Base-by-base conservation (phyloP, 306 rosid genomes). In the Senna siamea region DNA sequence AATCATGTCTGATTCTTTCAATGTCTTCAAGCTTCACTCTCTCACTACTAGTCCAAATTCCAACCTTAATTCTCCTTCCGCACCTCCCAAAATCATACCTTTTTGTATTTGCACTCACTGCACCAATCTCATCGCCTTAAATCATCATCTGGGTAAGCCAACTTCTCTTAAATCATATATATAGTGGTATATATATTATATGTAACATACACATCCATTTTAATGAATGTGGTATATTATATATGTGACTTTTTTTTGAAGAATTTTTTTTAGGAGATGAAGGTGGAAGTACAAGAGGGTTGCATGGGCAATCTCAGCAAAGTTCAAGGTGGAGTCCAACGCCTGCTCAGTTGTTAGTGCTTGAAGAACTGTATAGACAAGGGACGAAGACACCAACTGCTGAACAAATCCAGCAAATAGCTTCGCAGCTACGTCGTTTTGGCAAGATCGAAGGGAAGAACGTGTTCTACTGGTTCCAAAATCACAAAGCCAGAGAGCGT, bases 381-480 rank as follows among this genome's bases (percentile, higher is more conserved):
- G 96, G 96, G 0, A 83, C 82, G 5, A 79, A 86, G 70, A 88
- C 93, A 14, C 96, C 93, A 1, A 82, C 92, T 7, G 87, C 93
- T 0, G 88, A 83, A 59, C 93, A 88, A 76, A 90, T 90, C 73
- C 89, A 85, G 18, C 88, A 83, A 47, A 80, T 90, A 46, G 84
- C 96, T 23, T 44, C 76, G 4, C 86, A 82, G 68, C 84, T 90
- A 37, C 82, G 91, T 9, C 81, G 76, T 69, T 90, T 84, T 60
- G 96, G 96, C 28, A 88, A 79, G 82, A 81, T 90, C 47, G 93
- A 90, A 87, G 91, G 93, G 2, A 90, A 88, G 54, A 90, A 90
- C 15, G 96, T 90, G 18, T 90, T 88, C 79, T 90, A 90, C 41
- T 90, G 96, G 96, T 90, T 90, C 75, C 96, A 90, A 76, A 90